phyloP scores from a whole-genome alignment of 2,329 filamentous ascomycete species.

The Ascochyta viciae-villosae region DNA sequence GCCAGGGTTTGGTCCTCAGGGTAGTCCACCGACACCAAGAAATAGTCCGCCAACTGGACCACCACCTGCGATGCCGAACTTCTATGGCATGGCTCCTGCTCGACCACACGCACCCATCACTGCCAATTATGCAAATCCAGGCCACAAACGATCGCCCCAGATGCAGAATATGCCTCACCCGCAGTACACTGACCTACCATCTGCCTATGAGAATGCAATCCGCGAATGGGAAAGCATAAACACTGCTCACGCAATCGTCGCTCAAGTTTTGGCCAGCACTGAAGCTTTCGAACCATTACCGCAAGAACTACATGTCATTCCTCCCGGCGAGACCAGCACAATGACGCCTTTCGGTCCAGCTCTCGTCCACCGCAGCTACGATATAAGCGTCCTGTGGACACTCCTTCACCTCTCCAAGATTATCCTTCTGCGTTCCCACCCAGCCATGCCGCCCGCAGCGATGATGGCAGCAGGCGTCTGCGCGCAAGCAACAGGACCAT shows the following conservation, averaged over 20 bases:
- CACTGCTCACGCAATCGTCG: conserved; percentile 72
- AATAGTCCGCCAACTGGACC: conserved; percentile 22
- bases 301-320: conserved; percentile 68
- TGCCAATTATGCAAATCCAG: conserved; percentile 49
- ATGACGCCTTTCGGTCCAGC: conserved; percentile 81
- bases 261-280: conserved; percentile 65
- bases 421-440: conserved; percentile 80
- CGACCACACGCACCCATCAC: conserved; percentile 52
- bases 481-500: conserved; percentile 72
- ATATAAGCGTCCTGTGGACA: conserved; percentile 87
- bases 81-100: conserved; percentile 60
- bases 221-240: conserved; percentile 80
- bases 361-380: conserved; percentile 82
- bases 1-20: conserved; percentile 20
- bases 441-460: conserved; percentile 87
- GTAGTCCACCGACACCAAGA: conserved; percentile 20
- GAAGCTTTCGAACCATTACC: conserved; percentile 78
- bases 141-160: conserved; percentile 27
- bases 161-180: conserved; percentile 25
- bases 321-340: conserved; percentile 46
- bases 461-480: conserved; percentile 85
- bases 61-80: conserved; percentile 50
- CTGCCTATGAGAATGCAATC: conserved; percentile 72
- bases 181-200: conserved; percentile 61
- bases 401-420: conserved; percentile 87